Evolutionary conservation across 805 yeast species (phyloP).

Genomic region (Candida sanyiensis): DNA sequence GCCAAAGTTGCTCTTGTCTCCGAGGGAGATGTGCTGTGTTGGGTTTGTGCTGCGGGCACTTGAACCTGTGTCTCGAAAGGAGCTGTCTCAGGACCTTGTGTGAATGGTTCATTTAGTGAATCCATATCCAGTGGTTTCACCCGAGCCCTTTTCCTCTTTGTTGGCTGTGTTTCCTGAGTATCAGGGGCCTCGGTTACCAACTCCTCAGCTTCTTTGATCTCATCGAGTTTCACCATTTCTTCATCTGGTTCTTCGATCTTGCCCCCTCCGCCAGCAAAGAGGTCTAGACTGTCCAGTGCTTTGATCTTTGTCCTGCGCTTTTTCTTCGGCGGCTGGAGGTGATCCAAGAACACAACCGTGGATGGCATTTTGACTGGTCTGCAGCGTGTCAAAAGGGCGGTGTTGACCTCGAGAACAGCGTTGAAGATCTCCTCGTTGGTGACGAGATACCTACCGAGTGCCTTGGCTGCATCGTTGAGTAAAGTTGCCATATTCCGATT

Average conservation of each 20-base stretch:
- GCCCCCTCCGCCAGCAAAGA: constrained; percentile 35
- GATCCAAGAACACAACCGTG: background rate
- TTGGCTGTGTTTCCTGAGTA: constrained; percentile 3
- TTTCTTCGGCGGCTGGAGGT: constrained; percentile 11
- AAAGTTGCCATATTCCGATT: constrained; percentile 1
- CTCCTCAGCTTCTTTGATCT: background rate
- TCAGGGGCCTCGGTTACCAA: background rate
- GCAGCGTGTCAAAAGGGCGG: constrained; percentile 9
- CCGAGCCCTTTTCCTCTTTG: constrained; percentile 11
- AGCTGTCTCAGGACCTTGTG: background rate
- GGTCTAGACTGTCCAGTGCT: constrained; percentile 32
- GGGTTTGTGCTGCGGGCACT: background rate
- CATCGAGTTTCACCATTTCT: background rate
- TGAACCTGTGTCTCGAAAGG: background rate
- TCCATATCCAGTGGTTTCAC: constrained; percentile 7
- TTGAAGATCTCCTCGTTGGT: constrained; percentile 27
- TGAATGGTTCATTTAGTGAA: constrained; percentile 1
- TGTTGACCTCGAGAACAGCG: constrained; percentile 20
- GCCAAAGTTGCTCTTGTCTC: background rate
- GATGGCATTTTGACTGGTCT: constrained; percentile 13
- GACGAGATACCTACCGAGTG: constrained; percentile 18
- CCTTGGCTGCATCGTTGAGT: constrained; percentile 17
- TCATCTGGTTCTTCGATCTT: constrained; percentile 7
- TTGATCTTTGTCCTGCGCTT: constrained; percentile 21
- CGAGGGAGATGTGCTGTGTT: background rate